Evolutionary conservation across 2,329 filamentous ascomycete genomes (phyloP).

Genomic region (Sporothrix phasma): DNA sequence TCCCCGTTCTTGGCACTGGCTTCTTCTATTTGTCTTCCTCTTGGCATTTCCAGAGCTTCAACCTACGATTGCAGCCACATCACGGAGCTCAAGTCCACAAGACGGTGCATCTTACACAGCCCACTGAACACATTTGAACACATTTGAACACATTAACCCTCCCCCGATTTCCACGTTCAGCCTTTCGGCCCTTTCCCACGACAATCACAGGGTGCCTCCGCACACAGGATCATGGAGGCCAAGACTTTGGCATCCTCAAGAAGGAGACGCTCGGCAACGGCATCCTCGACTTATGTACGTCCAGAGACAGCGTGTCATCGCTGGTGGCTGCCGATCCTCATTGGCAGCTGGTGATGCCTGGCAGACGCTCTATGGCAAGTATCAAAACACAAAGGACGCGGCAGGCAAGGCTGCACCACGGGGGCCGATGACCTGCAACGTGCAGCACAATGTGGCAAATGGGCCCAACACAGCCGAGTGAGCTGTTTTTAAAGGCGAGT

Average conservation of each 20-base stretch:
- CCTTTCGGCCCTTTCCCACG: background rate
- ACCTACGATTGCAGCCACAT: background rate
- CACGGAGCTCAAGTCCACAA: background rate
- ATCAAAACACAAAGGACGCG: conserved; percentile 20
- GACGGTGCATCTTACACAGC: background rate
- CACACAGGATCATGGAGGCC: background rate
- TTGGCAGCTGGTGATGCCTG: conserved; percentile 45
- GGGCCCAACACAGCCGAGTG: conserved; percentile 52
- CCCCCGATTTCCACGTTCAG: background rate
- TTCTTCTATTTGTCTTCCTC: background rate
- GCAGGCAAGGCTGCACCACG: conserved; percentile 10
- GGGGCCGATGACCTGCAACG: conserved; percentile 38
- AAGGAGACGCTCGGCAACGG: conserved; percentile 31
- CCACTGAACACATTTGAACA: background rate
- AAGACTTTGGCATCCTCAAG: conserved; percentile 6
- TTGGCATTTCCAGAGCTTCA: conserved; percentile 3
- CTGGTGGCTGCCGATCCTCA: conserved; percentile 44
- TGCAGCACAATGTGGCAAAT: conserved; percentile 54
- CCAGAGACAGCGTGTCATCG: conserved; percentile 45
- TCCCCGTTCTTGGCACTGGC: conserved; percentile 3
- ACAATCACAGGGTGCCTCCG: background rate
- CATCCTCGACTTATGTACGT: conserved; percentile 43
- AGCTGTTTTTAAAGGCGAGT: conserved; percentile 53
- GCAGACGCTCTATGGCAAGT: conserved; percentile 41
- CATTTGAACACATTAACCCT: background rate